Percentiles rank a stretch among this genome's conserved stretches.
phyloP scores from a whole-genome alignment of 75 land plant genomes.

The Ceratopteris richardii region DNA sequence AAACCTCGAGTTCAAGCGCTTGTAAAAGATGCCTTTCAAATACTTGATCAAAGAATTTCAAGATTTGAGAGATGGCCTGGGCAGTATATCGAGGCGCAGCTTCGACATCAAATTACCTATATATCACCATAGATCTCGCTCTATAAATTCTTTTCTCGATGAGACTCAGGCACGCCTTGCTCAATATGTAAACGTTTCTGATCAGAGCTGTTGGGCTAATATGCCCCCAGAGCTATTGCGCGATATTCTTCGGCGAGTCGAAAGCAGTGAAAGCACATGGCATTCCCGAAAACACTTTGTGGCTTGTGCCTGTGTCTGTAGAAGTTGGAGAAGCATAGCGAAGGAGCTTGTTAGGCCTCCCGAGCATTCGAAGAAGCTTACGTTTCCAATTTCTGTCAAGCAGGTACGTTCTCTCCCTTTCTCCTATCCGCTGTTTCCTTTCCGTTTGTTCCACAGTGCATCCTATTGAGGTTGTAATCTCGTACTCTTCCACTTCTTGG shows the following conservation, averaged over 20 bases:
- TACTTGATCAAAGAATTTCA: slow-evolving; percentile 41
- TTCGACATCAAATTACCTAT: slow-evolving; percentile 32
- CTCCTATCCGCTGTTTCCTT: too few species aligned
- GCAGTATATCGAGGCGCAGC: slow-evolving; percentile 38
- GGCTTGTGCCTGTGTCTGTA: slow-evolving; percentile 52
- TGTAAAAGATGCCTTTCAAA: slow-evolving; percentile 52
- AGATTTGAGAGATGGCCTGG: slow-evolving; percentile 39
- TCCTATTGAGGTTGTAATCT: too few species aligned
- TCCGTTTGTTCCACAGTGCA: too few species aligned
- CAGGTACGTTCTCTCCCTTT: slow-evolving; percentile 33
- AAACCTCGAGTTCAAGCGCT: slow-evolving; percentile 5
- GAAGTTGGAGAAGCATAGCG: slow-evolving; percentile 44
- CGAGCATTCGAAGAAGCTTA: slow-evolving; percentile 44
- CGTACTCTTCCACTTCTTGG: too few species aligned
- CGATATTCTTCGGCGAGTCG: slow-evolving; percentile 42
- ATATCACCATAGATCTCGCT: slow-evolving; percentile 27
- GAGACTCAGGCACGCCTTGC: not conserved
- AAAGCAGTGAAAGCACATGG: slow-evolving; percentile 38
- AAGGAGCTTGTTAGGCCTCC: slow-evolving; percentile 58
- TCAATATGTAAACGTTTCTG: slow-evolving; percentile 1
- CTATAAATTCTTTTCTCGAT: slow-evolving; percentile 14
- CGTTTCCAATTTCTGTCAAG: slow-evolving; percentile 58
- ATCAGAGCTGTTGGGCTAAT: slow-evolving; percentile 31
- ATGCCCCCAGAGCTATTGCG: slow-evolving; percentile 51
- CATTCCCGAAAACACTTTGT: slow-evolving; percentile 39